A percentile compares a stretch with the other conserved stretches of the same genome.
Evolutionary conservation across 805 yeast genomes (phyloP).

Genomic region (Candida anglica): DNA sequence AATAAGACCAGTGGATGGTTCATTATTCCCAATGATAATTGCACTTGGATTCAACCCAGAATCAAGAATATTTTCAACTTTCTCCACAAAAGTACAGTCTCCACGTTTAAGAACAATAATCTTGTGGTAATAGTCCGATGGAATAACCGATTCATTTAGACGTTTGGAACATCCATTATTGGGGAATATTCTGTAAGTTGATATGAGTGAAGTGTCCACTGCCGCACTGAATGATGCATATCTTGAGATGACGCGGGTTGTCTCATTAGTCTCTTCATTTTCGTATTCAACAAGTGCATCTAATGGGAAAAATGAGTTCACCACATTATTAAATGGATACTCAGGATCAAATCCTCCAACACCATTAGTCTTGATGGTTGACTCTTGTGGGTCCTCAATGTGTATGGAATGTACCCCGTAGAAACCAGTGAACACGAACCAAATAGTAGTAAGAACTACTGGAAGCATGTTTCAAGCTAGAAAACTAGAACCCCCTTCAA

Average conservation of each 20-base stretch:
- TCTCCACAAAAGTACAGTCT: constrained; percentile 51
- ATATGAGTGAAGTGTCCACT: constrained; percentile 17
- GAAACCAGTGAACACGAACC: too few species aligned
- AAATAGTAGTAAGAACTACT: too few species aligned
- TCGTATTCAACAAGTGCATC: constrained; percentile 32
- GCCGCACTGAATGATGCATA: constrained; percentile 42
- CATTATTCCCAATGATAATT: constrained; percentile 55
- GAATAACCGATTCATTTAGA: background rate
- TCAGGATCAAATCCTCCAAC: constrained; percentile 17
- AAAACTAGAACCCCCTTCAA: too few species aligned
- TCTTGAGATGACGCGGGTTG: constrained; percentile 23
- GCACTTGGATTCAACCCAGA: constrained; percentile 38
- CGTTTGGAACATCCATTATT: constrained; percentile 22
- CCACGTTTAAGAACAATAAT: constrained; percentile 40
- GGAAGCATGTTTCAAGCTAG: too few species aligned
- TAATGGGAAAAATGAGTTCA: constrained; percentile 40
- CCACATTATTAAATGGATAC: constrained; percentile 29
- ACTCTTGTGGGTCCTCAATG: too few species aligned
- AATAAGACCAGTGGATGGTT: constrained; percentile 41
- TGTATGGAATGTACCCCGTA: too few species aligned
- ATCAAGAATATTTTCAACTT: constrained; percentile 41
- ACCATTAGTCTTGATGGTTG: too few species aligned
- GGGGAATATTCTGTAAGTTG: constrained; percentile 23
- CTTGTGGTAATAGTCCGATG: constrained; percentile 17
- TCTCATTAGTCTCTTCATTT: constrained; percentile 8